Evolutionary conservation across 2,329 filamentous ascomycete genomes (phyloP).

Genomic region (Pseudogymnoascus sp.): DNA sequence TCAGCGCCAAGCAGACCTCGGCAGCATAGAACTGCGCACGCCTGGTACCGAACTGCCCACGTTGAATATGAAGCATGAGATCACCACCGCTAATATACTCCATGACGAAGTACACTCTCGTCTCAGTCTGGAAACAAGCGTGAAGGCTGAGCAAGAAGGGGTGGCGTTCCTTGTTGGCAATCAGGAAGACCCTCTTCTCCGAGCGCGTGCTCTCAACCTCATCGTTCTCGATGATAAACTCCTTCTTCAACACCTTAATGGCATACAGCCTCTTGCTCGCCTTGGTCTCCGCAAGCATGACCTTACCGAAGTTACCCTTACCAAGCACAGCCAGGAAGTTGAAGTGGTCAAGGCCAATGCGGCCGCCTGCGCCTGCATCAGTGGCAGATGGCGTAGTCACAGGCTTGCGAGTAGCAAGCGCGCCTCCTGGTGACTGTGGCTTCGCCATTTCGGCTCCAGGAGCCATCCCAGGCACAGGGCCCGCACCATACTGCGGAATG

Average conservation of each 20-base stretch:
- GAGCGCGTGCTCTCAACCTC: slow-evolving; percentile 97
- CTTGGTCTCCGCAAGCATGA: slow-evolving; percentile 98
- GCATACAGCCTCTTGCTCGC: slow-evolving; percentile 85
- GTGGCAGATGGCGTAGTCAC: slow-evolving; percentile 56
- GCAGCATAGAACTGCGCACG: slow-evolving; percentile 98
- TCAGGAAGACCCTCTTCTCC: slow-evolving; percentile 93
- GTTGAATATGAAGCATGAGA: slow-evolving; percentile 97
- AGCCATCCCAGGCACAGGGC: slow-evolving; percentile 10
- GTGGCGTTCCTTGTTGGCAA: slow-evolving; percentile 94
- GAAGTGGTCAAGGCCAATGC: slow-evolving; percentile 96
- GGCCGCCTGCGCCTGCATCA: slow-evolving; percentile 64
- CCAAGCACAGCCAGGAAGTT: slow-evolving; percentile 97
- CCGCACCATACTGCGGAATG: slow-evolving; percentile 22
- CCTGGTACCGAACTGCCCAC: slow-evolving; percentile 91
- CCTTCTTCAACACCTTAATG: slow-evolving; percentile 98
- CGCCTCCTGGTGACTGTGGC: slow-evolving; percentile 27
- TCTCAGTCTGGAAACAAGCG: slow-evolving; percentile 98
- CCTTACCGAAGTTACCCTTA: slow-evolving; percentile 99
- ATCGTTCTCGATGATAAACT: slow-evolving; percentile 99
- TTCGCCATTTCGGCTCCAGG: slow-evolving; percentile 14
- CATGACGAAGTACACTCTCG: slow-evolving; percentile 98
- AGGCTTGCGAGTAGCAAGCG: slow-evolving; percentile 42
- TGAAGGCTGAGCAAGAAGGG: slow-evolving; percentile 93
- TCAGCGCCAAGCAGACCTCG: slow-evolving; percentile 91
- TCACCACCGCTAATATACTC: slow-evolving; percentile 98